Base-by-base conservation (phyloP, 164 flowering plant species). In the Hamamelis virginiana region DNA sequence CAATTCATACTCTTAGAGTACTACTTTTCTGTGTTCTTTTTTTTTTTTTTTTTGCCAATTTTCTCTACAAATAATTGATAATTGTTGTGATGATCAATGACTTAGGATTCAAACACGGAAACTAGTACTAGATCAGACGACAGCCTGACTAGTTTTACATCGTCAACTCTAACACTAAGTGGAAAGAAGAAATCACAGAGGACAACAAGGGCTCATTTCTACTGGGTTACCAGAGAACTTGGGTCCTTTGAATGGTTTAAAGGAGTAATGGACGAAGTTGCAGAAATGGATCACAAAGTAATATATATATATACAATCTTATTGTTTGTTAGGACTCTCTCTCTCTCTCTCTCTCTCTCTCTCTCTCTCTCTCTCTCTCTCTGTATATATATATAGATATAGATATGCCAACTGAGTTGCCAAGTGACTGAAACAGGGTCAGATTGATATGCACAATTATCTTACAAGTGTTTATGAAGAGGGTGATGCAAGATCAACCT, bases 221-320 rank as follows among this genome's bases (percentile, higher is more conserved):
- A 88, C 71, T 96, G 99, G 99, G 97, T 96, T 3, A 96, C 99
- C 9, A 87, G 99, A 75, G 99, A 96, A 61, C 84, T 90, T 15
- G 96, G 97, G 3, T 96, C 99, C 9, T 87, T 96, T 56, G 98
- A 96, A 78, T 96, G 99, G 99, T 96, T 96, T 64, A 92, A 90
- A 84, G 98, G 95, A 68, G 97, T 87, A 15, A 92, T 95, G 99
- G 82, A 91, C 66, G 96, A 95, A 78, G 87, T 95, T 26, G 94
- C 99, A 47, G 96, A 87, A 75, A 85, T 91, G 86, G 97, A 92
- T 76, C 88, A 78, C 50, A 92, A 87, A 71, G 99, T 91, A 81
- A 80, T 64, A 33, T 23, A 45, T 14, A 8, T 25, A n/a, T n/a
- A n/a, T n/a, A n/a, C n/a, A n/a, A n/a, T n/a, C n/a, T n/a, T n/a